Percentiles rank a stretch among this genome's conserved stretches.
These are phyloP conservation scores for Candida tibetensis DNA, from an alignment of 805 yeast species.

Conservation along the genomic window DNA sequence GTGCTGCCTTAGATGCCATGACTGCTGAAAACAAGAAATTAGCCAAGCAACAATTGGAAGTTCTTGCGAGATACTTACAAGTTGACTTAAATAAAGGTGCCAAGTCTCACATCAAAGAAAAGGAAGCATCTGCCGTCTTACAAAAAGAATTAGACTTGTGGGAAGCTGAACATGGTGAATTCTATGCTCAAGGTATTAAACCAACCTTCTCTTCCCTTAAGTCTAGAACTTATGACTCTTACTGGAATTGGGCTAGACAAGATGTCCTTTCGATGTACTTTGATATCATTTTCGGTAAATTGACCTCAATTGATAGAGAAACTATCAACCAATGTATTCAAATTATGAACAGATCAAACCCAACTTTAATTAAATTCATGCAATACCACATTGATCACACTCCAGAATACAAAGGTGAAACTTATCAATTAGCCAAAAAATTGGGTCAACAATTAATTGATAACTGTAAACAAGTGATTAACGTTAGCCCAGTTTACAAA, in stretches of 20 bases:
- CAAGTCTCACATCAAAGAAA: constrained; percentile 75
- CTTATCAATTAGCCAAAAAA: constrained; percentile 84
- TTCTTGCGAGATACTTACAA: constrained; percentile 91
- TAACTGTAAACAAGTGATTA: constrained; percentile 85
- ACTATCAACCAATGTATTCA: constrained; percentile 94
- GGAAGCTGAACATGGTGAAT: constrained; percentile 83
- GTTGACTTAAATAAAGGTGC: constrained; percentile 90
- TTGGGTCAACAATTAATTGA: constrained; percentile 93
- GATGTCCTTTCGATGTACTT: constrained; percentile 90
- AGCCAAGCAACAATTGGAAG: constrained; percentile 81
- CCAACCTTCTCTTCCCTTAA: constrained; percentile 89
- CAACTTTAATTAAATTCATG: constrained; percentile 92
- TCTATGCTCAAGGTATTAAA: constrained; percentile 85
- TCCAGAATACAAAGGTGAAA: constrained; percentile 82
- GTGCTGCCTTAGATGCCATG: constrained; percentile 88
- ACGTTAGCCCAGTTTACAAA: constrained; percentile 86
- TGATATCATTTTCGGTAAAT: constrained; percentile 93
- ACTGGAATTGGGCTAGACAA: constrained; percentile 99
- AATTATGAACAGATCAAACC: constrained; percentile 96
- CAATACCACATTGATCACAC: constrained; percentile 84
- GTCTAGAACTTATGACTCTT: constrained; percentile 94
- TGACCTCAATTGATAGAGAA: constrained; percentile 89
- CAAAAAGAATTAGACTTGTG: constrained; percentile 91
- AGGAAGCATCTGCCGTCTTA: constrained; percentile 76
- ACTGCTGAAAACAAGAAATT: constrained; percentile 67